These are phyloP conservation scores for Xanthoparmelia taractica DNA, from an alignment of 495 filamentous ascomycete genomes.

Conservation along the genomic window DNA sequence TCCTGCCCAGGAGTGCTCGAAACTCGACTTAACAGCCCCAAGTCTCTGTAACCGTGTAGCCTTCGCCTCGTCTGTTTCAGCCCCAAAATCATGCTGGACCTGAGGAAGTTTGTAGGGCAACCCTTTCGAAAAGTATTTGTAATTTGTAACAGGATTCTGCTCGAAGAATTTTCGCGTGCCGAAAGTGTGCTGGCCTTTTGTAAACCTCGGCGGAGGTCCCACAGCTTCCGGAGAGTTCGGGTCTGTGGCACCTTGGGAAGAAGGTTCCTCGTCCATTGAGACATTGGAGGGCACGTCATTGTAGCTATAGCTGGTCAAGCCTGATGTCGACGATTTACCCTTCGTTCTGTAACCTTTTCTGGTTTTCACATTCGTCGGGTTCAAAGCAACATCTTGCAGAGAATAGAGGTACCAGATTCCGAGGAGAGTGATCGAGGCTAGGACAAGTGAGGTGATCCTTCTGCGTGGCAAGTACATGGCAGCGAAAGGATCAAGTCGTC, in stretches of 20 bases:
- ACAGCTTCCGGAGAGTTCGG: not conserved
- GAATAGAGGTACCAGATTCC: constrained; percentile 15
- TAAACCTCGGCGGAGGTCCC: constrained; percentile 1
- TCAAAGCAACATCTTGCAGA: not conserved
- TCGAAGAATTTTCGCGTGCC: constrained; percentile 28
- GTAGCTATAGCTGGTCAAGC: not conserved
- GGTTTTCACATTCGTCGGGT: not conserved
- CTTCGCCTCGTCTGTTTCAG: constrained; percentile 35
- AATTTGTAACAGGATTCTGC: constrained; percentile 41
- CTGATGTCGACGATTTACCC: not conserved
- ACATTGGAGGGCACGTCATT: not conserved
- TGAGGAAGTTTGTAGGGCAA: constrained; percentile 38
- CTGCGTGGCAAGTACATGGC: constrained; percentile 16
- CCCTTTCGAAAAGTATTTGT: constrained; percentile 43
- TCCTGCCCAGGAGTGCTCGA: constrained; percentile 63
- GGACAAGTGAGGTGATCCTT: constrained; percentile 5
- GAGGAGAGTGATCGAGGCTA: constrained; percentile 6
- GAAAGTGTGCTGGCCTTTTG: constrained; percentile 16
- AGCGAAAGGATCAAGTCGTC: not conserved
- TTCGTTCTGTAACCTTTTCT: not conserved
- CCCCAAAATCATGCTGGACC: constrained; percentile 46
- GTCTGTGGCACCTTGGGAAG: not conserved
- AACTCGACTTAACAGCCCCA: constrained; percentile 58
- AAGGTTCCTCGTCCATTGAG: not conserved
- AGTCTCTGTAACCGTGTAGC: constrained; percentile 37